Percentiles rank a stretch among this genome's conserved stretches.
These are phyloP conservation scores for Nakazawaea laoshanensis DNA, from an alignment of 805 yeast genomes.

Conservation along the genomic window DNA sequence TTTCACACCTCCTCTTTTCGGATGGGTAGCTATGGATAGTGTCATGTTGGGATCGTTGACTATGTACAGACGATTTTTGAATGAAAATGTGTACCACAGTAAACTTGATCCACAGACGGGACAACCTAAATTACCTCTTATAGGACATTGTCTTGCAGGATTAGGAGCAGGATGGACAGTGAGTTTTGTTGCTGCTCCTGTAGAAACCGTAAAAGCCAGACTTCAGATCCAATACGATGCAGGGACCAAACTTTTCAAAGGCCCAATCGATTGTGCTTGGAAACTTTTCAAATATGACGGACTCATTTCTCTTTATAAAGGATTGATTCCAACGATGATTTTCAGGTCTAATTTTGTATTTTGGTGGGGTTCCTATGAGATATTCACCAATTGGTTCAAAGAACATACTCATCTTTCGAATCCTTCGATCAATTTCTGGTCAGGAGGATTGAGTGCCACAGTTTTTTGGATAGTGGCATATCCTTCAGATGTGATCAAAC, in stretches of 20 bases:
- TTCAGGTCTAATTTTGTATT: conserved; percentile 81
- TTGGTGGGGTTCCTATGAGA: conserved; percentile 92
- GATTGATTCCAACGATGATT: conserved; percentile 77
- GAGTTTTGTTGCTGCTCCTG: conserved; percentile 92
- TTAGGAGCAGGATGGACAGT: conserved; percentile 90
- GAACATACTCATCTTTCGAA: conserved; percentile 56
- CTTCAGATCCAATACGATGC: conserved; percentile 87
- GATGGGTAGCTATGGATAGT: conserved; percentile 92
- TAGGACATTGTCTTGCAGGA: conserved; percentile 69
- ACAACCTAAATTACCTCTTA: conserved; percentile 47
- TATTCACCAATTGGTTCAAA: conserved; percentile 63
- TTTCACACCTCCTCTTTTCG: conserved; percentile 85
- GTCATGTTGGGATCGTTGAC: conserved; percentile 85
- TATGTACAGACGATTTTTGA: conserved; percentile 60
- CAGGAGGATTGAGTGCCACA: conserved; percentile 82
- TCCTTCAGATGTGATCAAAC: conserved; percentile 85
- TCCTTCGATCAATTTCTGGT: conserved; percentile 79
- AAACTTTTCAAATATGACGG: conserved; percentile 56
- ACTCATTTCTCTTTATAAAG: conserved; percentile 67
- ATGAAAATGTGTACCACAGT: conserved; percentile 47
- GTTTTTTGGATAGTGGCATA: conserved; percentile 87
- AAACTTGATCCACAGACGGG: conserved; percentile 29
- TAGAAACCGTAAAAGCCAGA: conserved; percentile 82
- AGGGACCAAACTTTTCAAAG: conserved; percentile 52
- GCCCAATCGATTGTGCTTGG: conserved; percentile 71